phyloP scores from a whole-genome alignment of 495 filamentous ascomycete genomes.

The Penicillium argentinense region DNA sequence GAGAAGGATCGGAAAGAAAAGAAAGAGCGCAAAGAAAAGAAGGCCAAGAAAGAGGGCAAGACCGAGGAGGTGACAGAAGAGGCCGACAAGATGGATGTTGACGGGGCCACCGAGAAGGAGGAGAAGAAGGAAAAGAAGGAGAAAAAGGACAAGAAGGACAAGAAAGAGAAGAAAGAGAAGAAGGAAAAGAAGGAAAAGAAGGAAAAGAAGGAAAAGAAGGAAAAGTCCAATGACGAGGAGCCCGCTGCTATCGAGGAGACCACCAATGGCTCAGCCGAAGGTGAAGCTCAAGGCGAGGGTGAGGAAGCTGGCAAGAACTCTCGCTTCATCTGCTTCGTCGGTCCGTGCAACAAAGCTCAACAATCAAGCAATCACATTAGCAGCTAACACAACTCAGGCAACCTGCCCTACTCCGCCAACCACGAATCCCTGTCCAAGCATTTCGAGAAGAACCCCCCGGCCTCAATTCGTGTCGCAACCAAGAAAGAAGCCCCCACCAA shows the following conservation, averaged over 20 bases:
- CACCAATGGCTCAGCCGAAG: conserved; percentile 3
- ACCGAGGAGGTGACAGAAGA: conserved; percentile 10
- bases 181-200: conserved; percentile 9
- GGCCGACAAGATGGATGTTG: conserved; percentile 12
- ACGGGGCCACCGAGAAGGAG: conserved; percentile 4
- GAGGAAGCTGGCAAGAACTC: conserved; percentile 39
- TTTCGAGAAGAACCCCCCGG: conserved; percentile 74
- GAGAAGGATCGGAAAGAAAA: conserved; percentile 21
- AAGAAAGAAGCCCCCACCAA: conserved; percentile 65
- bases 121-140: conserved; percentile 12
- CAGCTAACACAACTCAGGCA: conserved; percentile 50
- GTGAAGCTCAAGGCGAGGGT: conserved; percentile 24
- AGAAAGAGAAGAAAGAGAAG: conserved; percentile 6
- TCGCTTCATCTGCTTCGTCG: conserved; percentile 85
- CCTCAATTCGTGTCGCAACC: conserved; percentile 71
- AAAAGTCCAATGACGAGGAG: conserved; percentile 10
- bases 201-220: conserved; percentile 12
- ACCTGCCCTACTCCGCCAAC: conserved; percentile 85
- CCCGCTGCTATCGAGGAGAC: conserved; percentile 7
- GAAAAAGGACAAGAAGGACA: conserved; percentile 3
- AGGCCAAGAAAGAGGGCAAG: conserved; percentile 17
- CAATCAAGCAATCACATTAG: conserved; percentile 4
- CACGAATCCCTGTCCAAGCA: conserved; percentile 64
- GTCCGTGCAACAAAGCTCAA: conserved; percentile 37
- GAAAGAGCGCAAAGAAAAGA: conserved; percentile 21